Evolutionary conservation across 1,284 basidiomycete genomes (phyloP).

Genomic region (Schizopora paradoxa): DNA sequence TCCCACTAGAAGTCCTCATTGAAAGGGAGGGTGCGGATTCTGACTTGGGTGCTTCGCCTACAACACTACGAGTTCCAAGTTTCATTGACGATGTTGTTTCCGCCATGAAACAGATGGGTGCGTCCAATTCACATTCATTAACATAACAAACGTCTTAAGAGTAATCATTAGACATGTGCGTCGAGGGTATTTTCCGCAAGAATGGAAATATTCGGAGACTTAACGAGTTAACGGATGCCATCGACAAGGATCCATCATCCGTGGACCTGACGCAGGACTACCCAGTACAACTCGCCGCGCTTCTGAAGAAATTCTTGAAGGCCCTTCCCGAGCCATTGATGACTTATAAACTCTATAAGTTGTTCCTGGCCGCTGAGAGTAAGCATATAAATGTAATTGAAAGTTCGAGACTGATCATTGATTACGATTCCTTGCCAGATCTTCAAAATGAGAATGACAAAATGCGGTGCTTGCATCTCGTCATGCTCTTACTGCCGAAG

Average conservation of each 20-base stretch:
- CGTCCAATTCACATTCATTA: constrained; percentile 34
- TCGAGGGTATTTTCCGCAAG: constrained; percentile 98
- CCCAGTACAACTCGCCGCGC: constrained; percentile 93
- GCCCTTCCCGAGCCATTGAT: constrained; percentile 95
- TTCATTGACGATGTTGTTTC: constrained; percentile 98
- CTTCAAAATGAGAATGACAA: constrained; percentile 76
- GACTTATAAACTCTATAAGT: constrained; percentile 88
- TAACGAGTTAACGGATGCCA: constrained; percentile 85
- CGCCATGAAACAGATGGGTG: constrained; percentile 99
- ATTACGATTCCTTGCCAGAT: constrained; percentile 39
- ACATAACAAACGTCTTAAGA: constrained; percentile 2
- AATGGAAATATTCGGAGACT: constrained; percentile 96
- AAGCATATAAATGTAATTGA: constrained; percentile 29
- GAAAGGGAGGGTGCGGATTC: constrained; percentile 95
- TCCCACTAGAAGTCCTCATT: constrained; percentile 92
- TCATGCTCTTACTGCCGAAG: constrained; percentile 86
- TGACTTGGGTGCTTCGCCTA: constrained; percentile 81
- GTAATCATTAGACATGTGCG: constrained; percentile 77
- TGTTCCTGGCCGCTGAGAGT: constrained; percentile 89
- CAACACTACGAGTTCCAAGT: constrained; percentile 85
- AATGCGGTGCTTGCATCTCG: constrained; percentile 79
- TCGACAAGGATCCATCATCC: constrained; percentile 87
- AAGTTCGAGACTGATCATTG: constrained; percentile 48
- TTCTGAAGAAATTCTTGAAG: constrained; percentile 95
- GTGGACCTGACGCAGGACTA: constrained; percentile 94